phyloP scores from a whole-genome alignment of 768 basidiomycete species.

The Asterophora parasitica region DNA sequence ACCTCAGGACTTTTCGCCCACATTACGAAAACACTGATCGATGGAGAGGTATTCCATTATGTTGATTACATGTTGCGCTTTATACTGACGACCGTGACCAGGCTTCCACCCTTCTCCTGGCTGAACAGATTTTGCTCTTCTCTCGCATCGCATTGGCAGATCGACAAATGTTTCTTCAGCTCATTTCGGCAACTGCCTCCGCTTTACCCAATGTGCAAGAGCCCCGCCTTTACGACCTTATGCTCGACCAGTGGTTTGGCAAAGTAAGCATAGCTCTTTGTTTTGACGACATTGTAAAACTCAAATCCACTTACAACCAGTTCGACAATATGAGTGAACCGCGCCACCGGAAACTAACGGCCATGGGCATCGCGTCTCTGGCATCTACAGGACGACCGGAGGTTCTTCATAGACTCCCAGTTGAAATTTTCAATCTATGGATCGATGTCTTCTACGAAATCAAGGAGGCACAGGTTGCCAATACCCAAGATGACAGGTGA shows the following conservation, averaged over 20 bases:
- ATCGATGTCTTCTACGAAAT: conserved; percentile 85
- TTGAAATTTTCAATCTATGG: conserved; percentile 84
- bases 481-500: conserved; percentile 33
- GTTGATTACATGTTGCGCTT: conserved; percentile 4
- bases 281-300: conserved; percentile 3
- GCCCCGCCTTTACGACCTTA: conserved; percentile 51
- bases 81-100: conserved; percentile 17
- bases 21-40: conserved; percentile 53
- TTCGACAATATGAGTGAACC: conserved; percentile 91
- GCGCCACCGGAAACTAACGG: conserved; percentile 74
- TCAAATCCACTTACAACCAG: conserved; percentile 33
- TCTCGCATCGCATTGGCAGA: conserved; percentile 70
- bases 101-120: conserved; percentile 43
- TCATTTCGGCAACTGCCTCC: conserved; percentile 63
- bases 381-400: conserved; percentile 71
- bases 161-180: conserved; percentile 60
- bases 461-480: conserved; percentile 54
- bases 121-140: conserved; percentile 70
- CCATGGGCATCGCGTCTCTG: conserved; percentile 76
- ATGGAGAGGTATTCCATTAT: conserved; percentile 56
- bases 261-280: conserved; percentile 42
- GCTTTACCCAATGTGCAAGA: conserved; percentile 43
- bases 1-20: conserved; percentile 66
- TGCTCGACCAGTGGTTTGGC: conserved; percentile 81
- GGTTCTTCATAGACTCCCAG: conserved; percentile 64